Evolutionary conservation across 495 filamentous ascomycete species (phyloP).

Genomic region (Amphirosellinia nigrospora): DNA sequence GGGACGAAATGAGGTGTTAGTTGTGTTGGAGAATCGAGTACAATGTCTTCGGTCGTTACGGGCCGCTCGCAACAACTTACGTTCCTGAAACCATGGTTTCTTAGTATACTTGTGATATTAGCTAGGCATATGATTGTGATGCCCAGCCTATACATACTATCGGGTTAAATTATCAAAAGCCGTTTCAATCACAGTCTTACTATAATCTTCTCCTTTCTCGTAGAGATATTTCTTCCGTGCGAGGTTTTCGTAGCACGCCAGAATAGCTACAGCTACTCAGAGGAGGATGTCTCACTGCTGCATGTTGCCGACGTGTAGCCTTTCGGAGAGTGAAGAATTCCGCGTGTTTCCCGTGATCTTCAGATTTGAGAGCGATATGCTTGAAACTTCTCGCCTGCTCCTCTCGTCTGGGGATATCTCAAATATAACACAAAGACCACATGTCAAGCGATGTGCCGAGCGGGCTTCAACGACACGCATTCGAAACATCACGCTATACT

Average conservation of each 20-base stretch:
- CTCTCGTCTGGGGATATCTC: neutral
- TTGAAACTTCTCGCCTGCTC: neutral
- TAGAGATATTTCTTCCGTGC: conserved; percentile 39
- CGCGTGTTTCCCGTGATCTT: neutral
- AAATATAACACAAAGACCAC: neutral
- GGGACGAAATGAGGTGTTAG: neutral
- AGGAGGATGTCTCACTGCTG: neutral
- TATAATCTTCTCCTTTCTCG: conserved; percentile 28
- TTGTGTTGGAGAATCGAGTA: neutral
- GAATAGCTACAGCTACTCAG: neutral
- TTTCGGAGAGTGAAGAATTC: neutral
- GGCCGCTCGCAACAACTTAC: too few relatives aligned
- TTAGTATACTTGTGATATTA: neutral
- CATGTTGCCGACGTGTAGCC: neutral
- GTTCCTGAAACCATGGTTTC: neutral
- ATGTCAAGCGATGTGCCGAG: too few relatives aligned
- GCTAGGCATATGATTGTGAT: neutral
- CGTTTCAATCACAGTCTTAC: too few relatives aligned
- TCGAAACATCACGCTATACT: neutral
- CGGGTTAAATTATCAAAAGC: too few relatives aligned
- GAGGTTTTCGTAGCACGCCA: conserved; percentile 33
- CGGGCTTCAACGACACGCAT: too few relatives aligned
- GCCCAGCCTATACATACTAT: conserved; percentile 53
- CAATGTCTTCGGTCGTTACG: neutral
- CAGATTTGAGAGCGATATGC: neutral